Evolutionary conservation across 2,329 filamentous ascomycete genomes (phyloP), one percentile per base, ranked within the genome.

Genomic region (Ophiostoma angusticollis): DNA sequence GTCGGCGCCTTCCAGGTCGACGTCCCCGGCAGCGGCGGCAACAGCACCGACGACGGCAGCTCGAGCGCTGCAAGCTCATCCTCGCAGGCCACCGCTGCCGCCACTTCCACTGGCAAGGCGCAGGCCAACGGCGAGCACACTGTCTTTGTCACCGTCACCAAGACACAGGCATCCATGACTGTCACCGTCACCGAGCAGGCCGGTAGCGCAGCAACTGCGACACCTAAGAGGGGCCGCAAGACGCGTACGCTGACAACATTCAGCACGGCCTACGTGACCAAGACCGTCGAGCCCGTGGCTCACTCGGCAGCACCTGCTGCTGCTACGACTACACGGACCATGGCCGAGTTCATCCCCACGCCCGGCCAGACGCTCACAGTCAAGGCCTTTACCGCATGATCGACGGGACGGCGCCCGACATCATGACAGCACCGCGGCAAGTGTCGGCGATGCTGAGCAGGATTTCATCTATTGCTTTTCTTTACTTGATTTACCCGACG

Each of bases 1-100:
- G 43, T 46, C 24, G 61, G 56, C 44, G 59, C 61, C 49, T 72
- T 63, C 47, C 54, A 64, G 37, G 64, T 72, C 39, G 47, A 56
- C 24, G 55, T 68, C 17, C 47, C 54, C 5, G 42, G 42, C 12
- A 23, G 34, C 4, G 22, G 5, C 25, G 21, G 19, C 14, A 35
- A 24, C 37, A 35, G 29, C 30, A 24, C 5, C 30, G 25, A 29
- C 27, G 52, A 41, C 13, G 42, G 39, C 17, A 37, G 32, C 18
- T 37, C 30, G 31, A 31, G 17, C 40, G 35, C 31, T 11, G 24
- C 30, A 39, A 44, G 42, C 40, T 36, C 21, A 43, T 39, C 37
- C 44, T 43, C 18, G 47, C 43, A 22, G 39, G 46, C 39, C 45
- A 39, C 16, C 47, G 42, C 23, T 40, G 45, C 34, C 5, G 27